Conservation (phyloP, 2,329 filamentous ascomycete genomes). For the Aureobasidium sp. region DNA sequence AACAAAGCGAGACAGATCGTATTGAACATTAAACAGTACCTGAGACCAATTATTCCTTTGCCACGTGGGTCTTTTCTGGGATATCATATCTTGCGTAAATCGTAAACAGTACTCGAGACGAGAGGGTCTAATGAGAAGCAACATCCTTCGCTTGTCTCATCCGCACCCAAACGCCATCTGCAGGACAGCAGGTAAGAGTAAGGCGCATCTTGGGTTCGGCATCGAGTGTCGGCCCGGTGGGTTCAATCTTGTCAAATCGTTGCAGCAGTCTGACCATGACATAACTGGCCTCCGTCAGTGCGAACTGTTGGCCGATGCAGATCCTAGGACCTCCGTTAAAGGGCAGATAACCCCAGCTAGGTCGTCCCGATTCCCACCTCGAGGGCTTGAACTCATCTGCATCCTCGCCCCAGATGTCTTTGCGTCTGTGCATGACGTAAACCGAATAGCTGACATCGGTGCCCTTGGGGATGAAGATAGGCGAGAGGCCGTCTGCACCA, state of each 20-base stretch:
- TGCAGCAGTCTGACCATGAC: conserved; percentile 24
- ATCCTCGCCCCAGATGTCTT: conserved; percentile 41
- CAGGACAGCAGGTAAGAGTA: conserved; percentile 10
- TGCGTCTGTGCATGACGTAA: conserved; percentile 43
- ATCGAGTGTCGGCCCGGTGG: conserved; percentile 8
- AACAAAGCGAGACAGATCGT: not conserved
- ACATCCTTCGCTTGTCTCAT: conserved; percentile 11
- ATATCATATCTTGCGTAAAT: not conserved
- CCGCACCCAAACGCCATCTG: conserved; percentile 10
- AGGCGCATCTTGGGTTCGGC: not conserved
- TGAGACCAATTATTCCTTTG: not conserved
- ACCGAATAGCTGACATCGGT: conserved; percentile 35
- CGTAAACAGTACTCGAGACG: not conserved
- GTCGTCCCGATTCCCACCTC: conserved; percentile 31
- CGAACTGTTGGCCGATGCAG: conserved; percentile 20
- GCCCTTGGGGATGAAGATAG: conserved; percentile 43
- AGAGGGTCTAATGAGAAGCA: not conserved
- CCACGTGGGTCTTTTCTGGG: not conserved
- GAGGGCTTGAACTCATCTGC: conserved; percentile 41
- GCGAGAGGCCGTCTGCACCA: conserved; percentile 38
- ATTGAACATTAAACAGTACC: not conserved
- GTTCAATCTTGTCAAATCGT: conserved; percentile 23
- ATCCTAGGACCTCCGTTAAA: conserved; percentile 26
- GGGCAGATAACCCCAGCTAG: conserved; percentile 29
- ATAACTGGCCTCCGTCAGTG: conserved; percentile 26